Conservation (phyloP, 495 filamentous ascomycete genomes). For the Xylaria curta region DNA sequence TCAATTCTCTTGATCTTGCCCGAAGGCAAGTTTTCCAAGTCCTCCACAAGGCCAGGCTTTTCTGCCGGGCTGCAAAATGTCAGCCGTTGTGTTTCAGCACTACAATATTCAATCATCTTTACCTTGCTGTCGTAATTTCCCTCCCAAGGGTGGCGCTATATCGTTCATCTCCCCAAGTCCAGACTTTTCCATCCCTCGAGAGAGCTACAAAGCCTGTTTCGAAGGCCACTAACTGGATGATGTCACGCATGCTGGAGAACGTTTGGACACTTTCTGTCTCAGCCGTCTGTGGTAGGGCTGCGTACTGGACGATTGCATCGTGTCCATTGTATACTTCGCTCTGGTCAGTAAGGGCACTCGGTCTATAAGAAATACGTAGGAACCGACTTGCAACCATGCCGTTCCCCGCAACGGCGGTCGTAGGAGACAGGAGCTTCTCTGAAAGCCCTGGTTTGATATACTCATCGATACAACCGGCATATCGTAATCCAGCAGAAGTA, state of each 20-base stretch:
- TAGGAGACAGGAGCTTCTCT: constrained; percentile 30
- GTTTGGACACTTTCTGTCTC: constrained; percentile 14
- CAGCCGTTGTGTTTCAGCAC: constrained; percentile 27
- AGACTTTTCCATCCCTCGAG: constrained; percentile 54
- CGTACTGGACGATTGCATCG: constrained; percentile 36
- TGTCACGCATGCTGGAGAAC: constrained; percentile 32
- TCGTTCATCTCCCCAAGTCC: constrained; percentile 66
- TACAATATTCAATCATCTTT: constrained; percentile 19
- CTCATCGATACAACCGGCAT: constrained; percentile 35
- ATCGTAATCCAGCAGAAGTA: constrained; percentile 34
- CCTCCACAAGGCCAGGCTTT: constrained; percentile 51
- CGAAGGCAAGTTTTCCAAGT: constrained; percentile 57
- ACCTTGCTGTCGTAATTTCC: constrained; percentile 42
- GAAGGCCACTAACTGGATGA: constrained; percentile 57
- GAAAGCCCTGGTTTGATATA: constrained; percentile 20
- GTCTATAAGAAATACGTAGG: not conserved
- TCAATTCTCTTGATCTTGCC: constrained; percentile 60
- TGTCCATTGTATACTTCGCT: constrained; percentile 35
- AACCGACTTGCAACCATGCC: constrained; percentile 37
- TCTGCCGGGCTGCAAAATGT: constrained; percentile 45
- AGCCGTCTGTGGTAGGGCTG: constrained; percentile 27
- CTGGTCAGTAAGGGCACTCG: constrained; percentile 13
- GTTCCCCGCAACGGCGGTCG: constrained; percentile 44
- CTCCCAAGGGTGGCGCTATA: constrained; percentile 58
- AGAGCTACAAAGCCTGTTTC: constrained; percentile 61